These are phyloP conservation scores for Antarctomyces pellizariae DNA, from an alignment of 495 filamentous ascomycete genomes.

Conservation along the genomic window DNA sequence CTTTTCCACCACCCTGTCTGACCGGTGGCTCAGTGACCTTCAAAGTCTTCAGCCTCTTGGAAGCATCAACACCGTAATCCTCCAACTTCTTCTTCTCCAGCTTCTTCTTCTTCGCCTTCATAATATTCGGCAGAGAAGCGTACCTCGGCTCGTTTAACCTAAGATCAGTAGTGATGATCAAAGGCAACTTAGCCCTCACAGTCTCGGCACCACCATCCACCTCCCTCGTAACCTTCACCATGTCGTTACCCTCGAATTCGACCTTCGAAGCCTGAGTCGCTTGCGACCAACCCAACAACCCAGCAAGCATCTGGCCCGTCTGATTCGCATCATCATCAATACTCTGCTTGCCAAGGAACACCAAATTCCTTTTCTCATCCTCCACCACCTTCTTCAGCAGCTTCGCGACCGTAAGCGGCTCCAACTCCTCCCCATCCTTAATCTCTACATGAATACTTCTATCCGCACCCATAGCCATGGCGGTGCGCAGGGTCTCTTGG, in stretches of 20 bases:
- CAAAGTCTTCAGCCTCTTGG: slow-evolving; percentile 60
- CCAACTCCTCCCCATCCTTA: slow-evolving; percentile 37
- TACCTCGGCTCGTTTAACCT: slow-evolving; percentile 88
- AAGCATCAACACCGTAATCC: slow-evolving; percentile 55
- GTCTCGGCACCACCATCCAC: slow-evolving; percentile 93
- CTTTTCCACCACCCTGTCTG: slow-evolving; percentile 84
- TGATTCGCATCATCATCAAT: slow-evolving; percentile 92
- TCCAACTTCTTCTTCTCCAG: slow-evolving; percentile 69
- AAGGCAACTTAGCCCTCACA: slow-evolving; percentile 54
- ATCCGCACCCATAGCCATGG: slow-evolving; percentile 98
- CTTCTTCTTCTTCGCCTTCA: slow-evolving; percentile 99
- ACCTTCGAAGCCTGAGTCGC: slow-evolving; percentile 81
- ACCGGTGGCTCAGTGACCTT: slow-evolving; percentile 75
- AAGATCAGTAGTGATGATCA: slow-evolving; percentile 89
- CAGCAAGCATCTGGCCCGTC: slow-evolving; percentile 96
- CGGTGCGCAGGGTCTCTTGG: slow-evolving; percentile 69
- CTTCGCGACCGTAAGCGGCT: slow-evolving; percentile 83
- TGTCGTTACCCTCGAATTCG: slow-evolving; percentile 35
- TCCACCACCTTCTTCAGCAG: slow-evolving; percentile 53
- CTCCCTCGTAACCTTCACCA: slow-evolving; percentile 58
- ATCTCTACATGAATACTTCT: slow-evolving; percentile 65
- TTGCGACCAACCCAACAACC: slow-evolving; percentile 75
- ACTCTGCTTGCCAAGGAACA: slow-evolving; percentile 87
- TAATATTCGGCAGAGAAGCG: slow-evolving; percentile 89
- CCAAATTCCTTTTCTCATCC: slow-evolving; percentile 67